Percentiles rank a stretch among this genome's conserved stretches.
Conservation (phyloP, 805 yeast species). For the Saturnispora halmiae region DNA sequence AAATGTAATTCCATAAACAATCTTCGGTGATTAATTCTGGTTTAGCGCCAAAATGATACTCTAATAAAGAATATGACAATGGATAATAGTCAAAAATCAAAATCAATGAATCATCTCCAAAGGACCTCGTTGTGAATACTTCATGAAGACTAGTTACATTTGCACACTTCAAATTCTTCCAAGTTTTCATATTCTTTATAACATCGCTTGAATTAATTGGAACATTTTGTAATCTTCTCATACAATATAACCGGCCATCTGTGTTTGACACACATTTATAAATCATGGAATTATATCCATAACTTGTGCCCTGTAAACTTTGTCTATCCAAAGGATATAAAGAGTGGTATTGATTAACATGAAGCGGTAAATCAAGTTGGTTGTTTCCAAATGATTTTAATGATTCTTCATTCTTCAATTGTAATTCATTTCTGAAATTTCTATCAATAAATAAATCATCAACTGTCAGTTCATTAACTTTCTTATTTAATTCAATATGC, state of each 20-base stretch:
- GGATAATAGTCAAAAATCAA: conserved; percentile 84
- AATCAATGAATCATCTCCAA: conserved; percentile 70
- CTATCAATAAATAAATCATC: conserved; percentile 64
- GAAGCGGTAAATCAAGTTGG: conserved; percentile 56
- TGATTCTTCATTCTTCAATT: conserved; percentile 70
- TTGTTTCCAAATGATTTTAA: conserved; percentile 45
- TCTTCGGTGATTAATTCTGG: conserved; percentile 52
- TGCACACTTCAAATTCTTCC: conserved; percentile 51
- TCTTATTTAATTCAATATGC: conserved; percentile 47
- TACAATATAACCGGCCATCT: conserved; percentile 70
- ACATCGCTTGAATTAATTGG: conserved; percentile 48
- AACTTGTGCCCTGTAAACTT: conserved; percentile 32
- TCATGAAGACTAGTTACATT: conserved; percentile 63
- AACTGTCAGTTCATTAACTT: conserved; percentile 63
- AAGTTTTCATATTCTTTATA: conserved; percentile 51
- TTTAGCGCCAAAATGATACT: conserved; percentile 45
- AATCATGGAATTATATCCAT: conserved; percentile 50
- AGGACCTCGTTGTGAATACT: conserved; percentile 79
- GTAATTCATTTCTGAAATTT: conserved; percentile 60
- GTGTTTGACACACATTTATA: conserved; percentile 73
- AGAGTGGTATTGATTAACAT: conserved; percentile 76
- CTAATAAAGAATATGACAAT: conserved; percentile 57
- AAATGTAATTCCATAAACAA: conserved; percentile 63
- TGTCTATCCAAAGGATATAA: conserved; percentile 68
- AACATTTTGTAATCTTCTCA: conserved; percentile 63